Conservation (phyloP, 352 stramenopile genomes). For the Phytopythium litorale region DNA sequence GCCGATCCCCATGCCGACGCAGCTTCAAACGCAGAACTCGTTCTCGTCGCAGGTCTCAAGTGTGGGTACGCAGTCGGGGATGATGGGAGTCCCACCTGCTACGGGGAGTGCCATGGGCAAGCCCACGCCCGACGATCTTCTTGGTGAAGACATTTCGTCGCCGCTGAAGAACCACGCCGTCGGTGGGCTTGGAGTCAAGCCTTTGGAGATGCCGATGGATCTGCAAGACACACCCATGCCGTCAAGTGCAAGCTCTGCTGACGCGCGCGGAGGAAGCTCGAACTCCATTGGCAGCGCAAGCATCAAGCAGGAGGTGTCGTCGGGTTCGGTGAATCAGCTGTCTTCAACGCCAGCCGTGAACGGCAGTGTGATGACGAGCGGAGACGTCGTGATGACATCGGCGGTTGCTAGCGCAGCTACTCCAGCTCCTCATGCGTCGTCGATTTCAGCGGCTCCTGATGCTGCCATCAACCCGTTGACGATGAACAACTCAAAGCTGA, state of each 20-base stretch:
- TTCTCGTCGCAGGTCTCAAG: slow-evolving; percentile 13
- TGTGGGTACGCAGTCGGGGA: not conserved
- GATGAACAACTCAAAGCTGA: slow-evolving; percentile 86
- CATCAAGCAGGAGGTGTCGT: slow-evolving; percentile 10
- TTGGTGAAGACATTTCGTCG: slow-evolving; percentile 39
- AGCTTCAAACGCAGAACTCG: slow-evolving; percentile 14
- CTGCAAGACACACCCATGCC: slow-evolving; percentile 35
- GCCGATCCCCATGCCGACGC: slow-evolving; percentile 40
- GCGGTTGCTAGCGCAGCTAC: not conserved
- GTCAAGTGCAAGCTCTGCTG: slow-evolving; percentile 11
- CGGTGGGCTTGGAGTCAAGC: slow-evolving; percentile 27
- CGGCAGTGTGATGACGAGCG: not conserved
- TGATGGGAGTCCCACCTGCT: not conserved
- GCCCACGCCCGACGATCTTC: slow-evolving; percentile 46
- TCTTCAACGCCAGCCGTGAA: slow-evolving; percentile 3
- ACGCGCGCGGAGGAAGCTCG: slow-evolving; percentile 5
- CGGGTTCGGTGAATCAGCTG: not conserved
- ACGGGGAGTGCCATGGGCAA: slow-evolving; percentile 14
- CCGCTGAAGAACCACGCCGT: slow-evolving; percentile 18
- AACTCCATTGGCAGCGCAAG: not conserved
- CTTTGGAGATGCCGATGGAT: slow-evolving; percentile 58
- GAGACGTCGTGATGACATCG: not conserved
- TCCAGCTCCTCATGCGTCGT: not conserved
- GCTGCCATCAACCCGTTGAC: slow-evolving; percentile 55
- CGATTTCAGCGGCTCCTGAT: slow-evolving; percentile 24